Conservation (phyloP, 2,329 filamentous ascomycete genomes). For the Microdochium trichocladiopsis region DNA sequence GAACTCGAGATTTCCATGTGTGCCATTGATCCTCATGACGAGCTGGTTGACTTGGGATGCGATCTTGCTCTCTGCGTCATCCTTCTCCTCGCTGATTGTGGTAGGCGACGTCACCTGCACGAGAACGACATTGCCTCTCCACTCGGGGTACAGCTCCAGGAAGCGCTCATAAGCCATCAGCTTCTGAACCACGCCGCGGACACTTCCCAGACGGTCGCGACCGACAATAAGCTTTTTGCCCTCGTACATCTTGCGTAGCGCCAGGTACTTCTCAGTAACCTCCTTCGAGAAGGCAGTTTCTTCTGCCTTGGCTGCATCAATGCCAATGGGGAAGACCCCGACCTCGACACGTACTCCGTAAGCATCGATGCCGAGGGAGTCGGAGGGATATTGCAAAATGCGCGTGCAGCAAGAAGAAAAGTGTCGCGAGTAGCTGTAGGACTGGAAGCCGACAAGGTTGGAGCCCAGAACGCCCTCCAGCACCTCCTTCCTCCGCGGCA, state of each 20-base stretch:
- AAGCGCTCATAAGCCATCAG: conserved; percentile 91
- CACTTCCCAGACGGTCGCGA: conserved; percentile 86
- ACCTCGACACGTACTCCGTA: conserved; percentile 86
- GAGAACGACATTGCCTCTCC: conserved; percentile 84
- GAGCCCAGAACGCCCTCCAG: conserved; percentile 84
- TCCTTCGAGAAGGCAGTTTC: conserved; percentile 64
- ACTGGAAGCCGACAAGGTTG: conserved; percentile 93
- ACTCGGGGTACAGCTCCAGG: conserved; percentile 83
- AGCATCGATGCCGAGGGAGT: conserved; percentile 76
- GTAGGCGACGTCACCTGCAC: conserved; percentile 93
- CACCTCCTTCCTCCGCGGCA: conserved; percentile 83
- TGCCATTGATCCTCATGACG: conserved; percentile 85
- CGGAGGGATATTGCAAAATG: conserved; percentile 84
- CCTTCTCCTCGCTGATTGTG: conserved; percentile 69
- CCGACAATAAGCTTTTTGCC: conserved; percentile 94
- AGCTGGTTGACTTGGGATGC: conserved; percentile 85
- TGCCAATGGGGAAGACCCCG: conserved; percentile 90
- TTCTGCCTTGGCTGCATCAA: conserved; percentile 77
- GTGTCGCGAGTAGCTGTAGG: conserved; percentile 89
- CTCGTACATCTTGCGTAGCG: conserved; percentile 70
- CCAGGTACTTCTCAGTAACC: conserved; percentile 64
- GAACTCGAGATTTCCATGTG: conserved; percentile 81
- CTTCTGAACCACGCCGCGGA: conserved; percentile 92
- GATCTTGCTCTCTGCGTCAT: conserved; percentile 72
- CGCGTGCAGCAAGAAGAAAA: conserved; percentile 92